Evolutionary conservation across 768 basidiomycete species (phyloP).

Genomic region (Leccinellum luteum): DNA sequence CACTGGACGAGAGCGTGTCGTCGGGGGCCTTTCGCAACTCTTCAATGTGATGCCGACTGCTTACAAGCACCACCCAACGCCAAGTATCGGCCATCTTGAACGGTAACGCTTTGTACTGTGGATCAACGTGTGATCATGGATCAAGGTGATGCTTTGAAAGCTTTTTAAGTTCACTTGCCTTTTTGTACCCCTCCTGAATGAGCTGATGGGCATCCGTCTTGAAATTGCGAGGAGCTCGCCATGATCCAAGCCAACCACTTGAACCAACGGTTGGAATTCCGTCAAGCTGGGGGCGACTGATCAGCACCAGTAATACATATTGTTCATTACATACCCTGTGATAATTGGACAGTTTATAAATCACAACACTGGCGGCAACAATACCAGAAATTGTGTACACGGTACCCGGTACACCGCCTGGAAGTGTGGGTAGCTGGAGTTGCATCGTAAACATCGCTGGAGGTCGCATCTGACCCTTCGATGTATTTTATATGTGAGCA

Average conservation of each 20-base stretch:
- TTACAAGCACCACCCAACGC: no score
- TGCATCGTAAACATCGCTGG: not conserved
- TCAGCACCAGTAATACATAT: not conserved
- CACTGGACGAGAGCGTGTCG: no score
- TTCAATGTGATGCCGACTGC: no score
- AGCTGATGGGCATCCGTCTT: not conserved
- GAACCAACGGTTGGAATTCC: not conserved
- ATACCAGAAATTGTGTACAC: constrained; percentile 5
- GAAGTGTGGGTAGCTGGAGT: not conserved
- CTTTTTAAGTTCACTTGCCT: not conserved
- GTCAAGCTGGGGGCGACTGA: not conserved
- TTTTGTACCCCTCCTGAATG: not conserved
- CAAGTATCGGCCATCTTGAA: no score
- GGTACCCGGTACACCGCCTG: not conserved
- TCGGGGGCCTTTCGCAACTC: no score
- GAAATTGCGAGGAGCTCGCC: not conserved
- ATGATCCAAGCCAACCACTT: not conserved
- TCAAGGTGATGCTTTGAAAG: no score
- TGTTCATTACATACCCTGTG: constrained; percentile 1
- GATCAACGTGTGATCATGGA: no score
- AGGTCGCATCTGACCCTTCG: no score
- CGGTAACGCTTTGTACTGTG: no score
- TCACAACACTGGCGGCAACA: constrained; percentile 1
- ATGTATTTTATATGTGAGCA: no score
- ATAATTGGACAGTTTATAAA: constrained; percentile 4